phyloP scores from a whole-genome alignment of 2,329 filamentous ascomycete genomes.

The Harringtonia aguacate region DNA sequence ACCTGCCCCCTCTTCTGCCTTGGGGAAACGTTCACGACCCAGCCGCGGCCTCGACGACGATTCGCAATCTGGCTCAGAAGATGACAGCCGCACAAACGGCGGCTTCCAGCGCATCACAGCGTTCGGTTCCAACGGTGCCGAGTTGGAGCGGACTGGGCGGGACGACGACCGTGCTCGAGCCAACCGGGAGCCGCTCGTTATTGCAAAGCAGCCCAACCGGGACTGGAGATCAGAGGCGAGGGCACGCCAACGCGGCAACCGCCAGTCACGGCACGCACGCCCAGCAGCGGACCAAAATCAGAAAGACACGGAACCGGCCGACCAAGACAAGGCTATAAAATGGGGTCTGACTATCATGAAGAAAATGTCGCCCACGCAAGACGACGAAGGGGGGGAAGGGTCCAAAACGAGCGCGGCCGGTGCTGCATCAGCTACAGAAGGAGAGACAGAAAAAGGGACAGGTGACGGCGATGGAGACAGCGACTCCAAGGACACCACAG shows the following conservation, averaged over 20 bases:
- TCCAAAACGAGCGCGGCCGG: background rate
- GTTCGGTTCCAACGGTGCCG: slow-evolving; percentile 18
- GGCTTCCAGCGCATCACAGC: slow-evolving; percentile 21
- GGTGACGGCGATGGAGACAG: background rate
- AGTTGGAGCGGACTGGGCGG: slow-evolving; percentile 11
- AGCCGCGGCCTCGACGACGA: slow-evolving; percentile 27
- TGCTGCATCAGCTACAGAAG: background rate
- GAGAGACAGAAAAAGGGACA: background rate
- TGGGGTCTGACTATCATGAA: slow-evolving; percentile 25
- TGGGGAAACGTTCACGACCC: slow-evolving; percentile 38
- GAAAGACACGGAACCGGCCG: slow-evolving; percentile 16
- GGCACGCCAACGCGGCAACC: slow-evolving; percentile 10
- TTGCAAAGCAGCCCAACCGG: slow-evolving; percentile 13
- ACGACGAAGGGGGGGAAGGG: background rate
- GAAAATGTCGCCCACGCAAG: slow-evolving; percentile 8
- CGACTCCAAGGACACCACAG: background rate
- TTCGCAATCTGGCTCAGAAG: slow-evolving; percentile 27
- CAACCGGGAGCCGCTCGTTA: slow-evolving; percentile 14
- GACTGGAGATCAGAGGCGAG: slow-evolving; percentile 23
- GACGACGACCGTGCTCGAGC: slow-evolving; percentile 6
- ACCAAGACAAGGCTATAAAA: slow-evolving; percentile 24
- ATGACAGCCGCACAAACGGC: slow-evolving; percentile 13
- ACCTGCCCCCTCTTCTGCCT: slow-evolving; percentile 26
- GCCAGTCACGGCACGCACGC: background rate
- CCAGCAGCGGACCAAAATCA: background rate